Base-by-base conservation (phyloP, 2,329 filamentous ascomycete species). In the Aureobasidium lini region DNA sequence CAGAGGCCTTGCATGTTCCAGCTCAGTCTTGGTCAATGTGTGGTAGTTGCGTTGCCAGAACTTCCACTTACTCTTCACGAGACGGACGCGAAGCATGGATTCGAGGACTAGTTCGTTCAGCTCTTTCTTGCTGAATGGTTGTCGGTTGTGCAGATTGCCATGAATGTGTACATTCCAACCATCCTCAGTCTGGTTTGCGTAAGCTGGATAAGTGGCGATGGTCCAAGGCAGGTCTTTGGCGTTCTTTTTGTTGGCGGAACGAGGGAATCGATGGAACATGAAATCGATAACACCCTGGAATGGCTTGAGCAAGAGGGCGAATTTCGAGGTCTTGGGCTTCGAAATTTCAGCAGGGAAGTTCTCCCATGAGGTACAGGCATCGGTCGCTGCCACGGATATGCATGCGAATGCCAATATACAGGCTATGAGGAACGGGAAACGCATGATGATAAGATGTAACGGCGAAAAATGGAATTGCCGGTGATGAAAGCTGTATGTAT, bases 161-260 rank as follows among this genome's bases (percentile, higher is more conserved):
- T 86, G 87, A 58, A 90, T 80, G 31, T 85, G 80, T 6, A 90
- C 78, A 62, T 83, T 88, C 88, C 87, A 90, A 46, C 85, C 84
- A 54, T 82, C 72, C 10, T 84, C 76, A 1, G 87, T 89, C 85
- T 86, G 90, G 63, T 90, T 90, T 15, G 78, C 88, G 8, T 76
- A 76, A 1, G 73, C 72, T 2, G 86, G 86, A 7, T 89, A 68
- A 61, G 88, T 89, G 61, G 88, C 71, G 34, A 62, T 47, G 13
- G 34, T 16, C 37, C 57, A 53, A 6, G 59, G 57, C 44, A 32
- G 16, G 28, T 18, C 36, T 7, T 42, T 28, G 23, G 50, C 39
- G n/a, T 23, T 46, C 34, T 34, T 58, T 59, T 34, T 18, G 7
- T 16, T 47, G 9, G n/a, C 15, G 6, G 13, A 40, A 40, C 15